Conservation (phyloP, 2,329 filamentous ascomycete genomes). For the Amauroascus niger region DNA sequence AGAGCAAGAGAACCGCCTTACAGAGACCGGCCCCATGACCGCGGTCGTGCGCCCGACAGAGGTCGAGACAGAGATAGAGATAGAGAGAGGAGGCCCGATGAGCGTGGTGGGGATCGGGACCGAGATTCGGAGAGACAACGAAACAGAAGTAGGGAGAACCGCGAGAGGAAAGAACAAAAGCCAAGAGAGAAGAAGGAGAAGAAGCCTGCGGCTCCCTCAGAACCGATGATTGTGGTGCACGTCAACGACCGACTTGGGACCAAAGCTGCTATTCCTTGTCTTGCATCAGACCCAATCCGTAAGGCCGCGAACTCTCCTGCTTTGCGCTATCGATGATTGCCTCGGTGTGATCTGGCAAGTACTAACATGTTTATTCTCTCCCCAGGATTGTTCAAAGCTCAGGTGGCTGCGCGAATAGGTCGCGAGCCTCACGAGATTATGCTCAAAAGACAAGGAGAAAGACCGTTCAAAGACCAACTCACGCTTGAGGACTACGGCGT, state of each 20-base stretch:
- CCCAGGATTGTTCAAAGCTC: constrained; percentile 73
- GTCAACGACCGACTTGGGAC: constrained; percentile 93
- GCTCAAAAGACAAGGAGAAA: constrained; percentile 80
- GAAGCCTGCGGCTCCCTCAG: constrained; percentile 36
- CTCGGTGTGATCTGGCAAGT: background rate
- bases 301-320: constrained; percentile 15
- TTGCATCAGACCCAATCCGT: constrained; percentile 71
- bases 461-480: constrained; percentile 86
- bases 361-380: constrained; percentile 14
- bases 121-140: constrained; percentile 10
- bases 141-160: constrained; percentile 17
- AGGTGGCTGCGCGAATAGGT: constrained; percentile 82
- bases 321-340: background rate
- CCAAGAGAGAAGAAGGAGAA: constrained; percentile 36
- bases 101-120: constrained; percentile 20
- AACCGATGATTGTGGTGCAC: constrained; percentile 88
- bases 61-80: constrained; percentile 22
- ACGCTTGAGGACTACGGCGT: constrained; percentile 89
- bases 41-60: constrained; percentile 20
- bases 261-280: constrained; percentile 85
- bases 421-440: constrained; percentile 84
- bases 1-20: constrained; percentile 24
- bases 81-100: constrained; percentile 6
- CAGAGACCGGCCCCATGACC: constrained; percentile 29
- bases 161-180: constrained; percentile 32